phyloP scores from a whole-genome alignment of 2,329 filamentous ascomycete genomes.

The Penicillium sp. region DNA sequence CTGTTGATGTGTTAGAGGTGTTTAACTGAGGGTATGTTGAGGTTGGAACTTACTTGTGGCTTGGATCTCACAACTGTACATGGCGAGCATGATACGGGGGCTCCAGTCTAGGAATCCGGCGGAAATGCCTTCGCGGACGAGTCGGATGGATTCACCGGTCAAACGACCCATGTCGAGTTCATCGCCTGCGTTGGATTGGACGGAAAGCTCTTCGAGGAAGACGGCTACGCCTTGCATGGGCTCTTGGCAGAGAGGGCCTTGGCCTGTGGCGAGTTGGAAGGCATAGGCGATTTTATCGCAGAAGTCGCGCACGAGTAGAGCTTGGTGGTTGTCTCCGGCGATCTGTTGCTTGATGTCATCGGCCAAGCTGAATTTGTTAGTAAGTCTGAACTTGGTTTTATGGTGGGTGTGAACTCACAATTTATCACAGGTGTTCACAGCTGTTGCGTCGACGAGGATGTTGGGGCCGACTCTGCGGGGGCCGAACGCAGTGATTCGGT shows the following conservation, averaged over 20 bases:
- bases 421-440: conserved; percentile 69
- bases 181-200: conserved; percentile 55
- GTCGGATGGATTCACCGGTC: conserved; percentile 91
- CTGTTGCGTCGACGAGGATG: conserved; percentile 80
- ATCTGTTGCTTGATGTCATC: conserved; percentile 38
- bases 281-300: conserved; percentile 89
- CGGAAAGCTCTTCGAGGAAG: conserved; percentile 76
- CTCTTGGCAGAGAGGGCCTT: conserved; percentile 89
- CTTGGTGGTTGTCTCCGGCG: conserved; percentile 27
- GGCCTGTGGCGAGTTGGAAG: conserved; percentile 87
- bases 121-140: conserved; percentile 79
- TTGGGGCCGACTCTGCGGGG: conserved; percentile 85
- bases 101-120: conserved; percentile 94
- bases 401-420: conserved; percentile 56
- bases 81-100: conserved; percentile 89
- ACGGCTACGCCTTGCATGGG: conserved; percentile 92
- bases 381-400: background rate
- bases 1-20: conserved; percentile 39
- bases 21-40: background rate
- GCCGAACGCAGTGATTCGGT: conserved; percentile 87
- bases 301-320: conserved; percentile 62
- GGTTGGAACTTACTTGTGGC: conserved; percentile 67
- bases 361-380: conserved; percentile 32
- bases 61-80: conserved; percentile 98
- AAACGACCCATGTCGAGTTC: conserved; percentile 69